These are phyloP conservation scores for Xylariaceae sp. DNA, from an alignment of 2,329 filamentous ascomycete species.

Conservation along the genomic window DNA sequence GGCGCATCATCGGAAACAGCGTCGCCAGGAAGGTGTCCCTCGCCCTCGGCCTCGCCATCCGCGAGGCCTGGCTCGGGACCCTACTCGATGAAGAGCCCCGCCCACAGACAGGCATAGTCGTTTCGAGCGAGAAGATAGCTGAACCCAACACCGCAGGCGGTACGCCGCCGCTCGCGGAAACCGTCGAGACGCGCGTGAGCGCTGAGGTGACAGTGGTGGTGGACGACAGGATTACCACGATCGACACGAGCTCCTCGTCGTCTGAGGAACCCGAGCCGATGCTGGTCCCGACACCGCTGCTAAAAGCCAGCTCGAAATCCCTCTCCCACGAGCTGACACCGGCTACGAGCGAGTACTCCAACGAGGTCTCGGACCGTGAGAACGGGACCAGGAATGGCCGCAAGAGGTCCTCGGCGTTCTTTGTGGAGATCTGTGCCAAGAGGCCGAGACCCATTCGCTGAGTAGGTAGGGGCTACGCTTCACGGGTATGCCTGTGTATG, in stretches of 20 bases:
- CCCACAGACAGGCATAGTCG: background rate
- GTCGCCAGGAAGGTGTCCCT: slow-evolving; percentile 71
- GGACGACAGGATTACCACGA: background rate
- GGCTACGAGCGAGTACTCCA: slow-evolving; percentile 23
- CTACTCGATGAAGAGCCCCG: slow-evolving; percentile 35
- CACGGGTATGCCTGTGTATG: no score
- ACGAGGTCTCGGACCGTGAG: slow-evolving; percentile 13
- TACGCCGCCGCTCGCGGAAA: background rate
- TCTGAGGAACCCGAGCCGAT: slow-evolving; percentile 5
- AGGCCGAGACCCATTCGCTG: slow-evolving; percentile 1
- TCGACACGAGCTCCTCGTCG: background rate
- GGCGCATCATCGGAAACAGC: slow-evolving; percentile 74
- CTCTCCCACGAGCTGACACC: slow-evolving; percentile 14
- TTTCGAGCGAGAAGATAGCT: no score
- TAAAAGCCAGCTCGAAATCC: background rate
- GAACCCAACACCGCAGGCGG: no score
- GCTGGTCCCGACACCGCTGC: slow-evolving; percentile 1
- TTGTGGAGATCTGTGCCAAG: slow-evolving; percentile 22
- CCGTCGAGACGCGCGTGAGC: background rate
- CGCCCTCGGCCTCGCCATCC: slow-evolving; percentile 64
- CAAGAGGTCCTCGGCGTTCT: slow-evolving; percentile 18
- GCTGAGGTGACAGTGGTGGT: no score
- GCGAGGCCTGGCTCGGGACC: slow-evolving; percentile 57
- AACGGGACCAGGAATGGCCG: background rate
- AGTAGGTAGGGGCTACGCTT: no score